These are phyloP conservation scores for Russula lepida DNA, from an alignment of 768 basidiomycete species.

Conservation along the genomic window DNA sequence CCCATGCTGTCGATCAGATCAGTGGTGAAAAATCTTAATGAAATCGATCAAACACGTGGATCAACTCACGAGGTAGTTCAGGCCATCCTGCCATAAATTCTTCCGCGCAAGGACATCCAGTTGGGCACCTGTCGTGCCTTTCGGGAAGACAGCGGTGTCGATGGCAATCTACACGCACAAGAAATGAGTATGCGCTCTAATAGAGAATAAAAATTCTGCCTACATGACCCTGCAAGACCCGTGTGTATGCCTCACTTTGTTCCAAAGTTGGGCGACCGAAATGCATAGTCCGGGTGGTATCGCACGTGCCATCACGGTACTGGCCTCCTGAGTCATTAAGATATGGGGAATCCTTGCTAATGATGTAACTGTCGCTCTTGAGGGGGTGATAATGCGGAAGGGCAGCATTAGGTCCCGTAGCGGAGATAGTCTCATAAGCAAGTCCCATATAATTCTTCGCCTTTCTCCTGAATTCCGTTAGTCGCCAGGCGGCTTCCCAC, in stretches of 20 bases:
- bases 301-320: constrained; percentile 84
- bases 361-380: constrained; percentile 55
- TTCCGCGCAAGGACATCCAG: constrained; percentile 86
- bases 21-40: not conserved
- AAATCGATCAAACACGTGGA: not conserved
- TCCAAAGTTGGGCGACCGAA: constrained; percentile 84
- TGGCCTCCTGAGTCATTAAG: constrained; percentile 93
- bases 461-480: constrained; percentile 67
- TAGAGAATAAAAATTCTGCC: constrained; percentile 29
- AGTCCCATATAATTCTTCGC: constrained; percentile 73
- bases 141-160: constrained; percentile 83
- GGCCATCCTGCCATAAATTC: constrained; percentile 78
- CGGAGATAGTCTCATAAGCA: constrained; percentile 86
- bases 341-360: constrained; percentile 76
- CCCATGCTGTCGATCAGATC: constrained; percentile 51
- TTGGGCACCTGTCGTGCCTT: constrained; percentile 75
- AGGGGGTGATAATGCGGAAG: constrained; percentile 87
- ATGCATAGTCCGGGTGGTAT: constrained; percentile 75
- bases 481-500: constrained; percentile 81
- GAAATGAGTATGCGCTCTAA: constrained; percentile 14
- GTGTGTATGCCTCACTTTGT: constrained; percentile 85
- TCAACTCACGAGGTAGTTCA: constrained; percentile 62
- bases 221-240: constrained; percentile 94
- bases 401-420: constrained; percentile 85
- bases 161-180: constrained; percentile 65